Base-by-base conservation (phyloP, 129 eudicot species). In the Flaveria linearis region DNA sequence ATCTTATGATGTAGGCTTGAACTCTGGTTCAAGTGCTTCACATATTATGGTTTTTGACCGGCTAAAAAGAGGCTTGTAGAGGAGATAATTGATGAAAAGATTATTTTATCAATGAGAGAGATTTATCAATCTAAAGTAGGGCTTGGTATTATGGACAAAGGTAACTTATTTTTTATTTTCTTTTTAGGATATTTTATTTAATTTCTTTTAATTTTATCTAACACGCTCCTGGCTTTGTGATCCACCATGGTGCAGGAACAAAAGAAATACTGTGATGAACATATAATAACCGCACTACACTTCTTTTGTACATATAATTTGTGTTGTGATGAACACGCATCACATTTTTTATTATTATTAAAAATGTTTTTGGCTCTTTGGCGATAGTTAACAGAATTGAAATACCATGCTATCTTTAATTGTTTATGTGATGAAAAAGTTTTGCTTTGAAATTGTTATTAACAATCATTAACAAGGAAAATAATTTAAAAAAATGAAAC, bases 1-100 rank as follows among this genome's bases (percentile, higher is more conserved):
- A 68, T 77, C 98, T 33, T 93, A 88, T 75, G 97, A 86, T 50
- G 82, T 90, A 13, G 98, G 98, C 68, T 82, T 88, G 83, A 85
- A 88, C 82, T 86, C 97, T 72, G 98, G 98, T 62, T 88, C 98
- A 69, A 86, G 90, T 81, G 92, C 96, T 45, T 84, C 92, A 51
- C 92, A 93, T 84, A 90, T 93, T 77, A 82, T 93, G 97, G 98
- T 93, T 60, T 93, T 79, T 81, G 98, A 93, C 52, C 79, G 96
- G 57, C 53, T 65, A 57, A 88, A 84, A 57, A 87, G 83, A 90
- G 95, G 87, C 86, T 93, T 45, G 96, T 93, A 79, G 96, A 93
- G 84, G 98, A 93, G 85, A 83, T 87, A 75, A 90, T 93, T 53
- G 92, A 88, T 82, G 81, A 87, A 77, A 93, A 93, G 77, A 93